Evolutionary conservation across 345 rosid species (phyloP).

Genomic region (Citrus cavaleriei): DNA sequence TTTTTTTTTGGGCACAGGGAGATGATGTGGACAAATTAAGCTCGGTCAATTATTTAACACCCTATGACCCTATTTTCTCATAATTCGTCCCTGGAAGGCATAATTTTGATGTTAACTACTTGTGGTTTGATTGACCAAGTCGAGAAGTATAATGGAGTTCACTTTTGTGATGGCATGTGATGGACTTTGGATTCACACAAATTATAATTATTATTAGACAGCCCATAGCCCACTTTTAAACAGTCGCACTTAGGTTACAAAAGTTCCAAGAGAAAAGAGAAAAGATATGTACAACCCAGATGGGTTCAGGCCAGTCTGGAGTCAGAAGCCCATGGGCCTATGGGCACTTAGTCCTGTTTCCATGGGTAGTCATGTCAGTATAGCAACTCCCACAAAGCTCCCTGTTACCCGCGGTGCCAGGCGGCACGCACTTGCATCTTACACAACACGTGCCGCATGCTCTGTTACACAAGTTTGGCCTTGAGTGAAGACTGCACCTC

Average conservation of each 20-base stretch:
- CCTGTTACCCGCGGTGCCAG: slow-evolving; percentile 42
- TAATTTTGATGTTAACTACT: no score
- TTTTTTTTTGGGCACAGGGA: no score
- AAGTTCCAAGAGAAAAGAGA: background rate
- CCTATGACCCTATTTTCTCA: no score
- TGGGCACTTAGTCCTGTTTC: slow-evolving; percentile 43
- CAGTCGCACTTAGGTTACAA: no score
- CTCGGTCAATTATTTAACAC: no score
- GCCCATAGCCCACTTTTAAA: background rate
- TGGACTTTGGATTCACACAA: no score
- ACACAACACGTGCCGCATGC: slow-evolving; percentile 52
- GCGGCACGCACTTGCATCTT: slow-evolving; percentile 57
- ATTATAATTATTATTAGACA: no score
- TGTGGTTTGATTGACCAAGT: no score
- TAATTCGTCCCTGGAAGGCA: no score
- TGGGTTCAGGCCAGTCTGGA: background rate
- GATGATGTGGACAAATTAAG: no score
- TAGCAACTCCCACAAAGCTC: slow-evolving; percentile 45
- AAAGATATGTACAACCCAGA: background rate
- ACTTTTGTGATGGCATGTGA: no score
- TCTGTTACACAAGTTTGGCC: slow-evolving; percentile 47
- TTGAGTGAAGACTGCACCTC: slow-evolving; percentile 47
- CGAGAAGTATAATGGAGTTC: no score
- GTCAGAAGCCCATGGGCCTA: background rate
- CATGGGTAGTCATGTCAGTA: slow-evolving; percentile 46